Conservation (phyloP, 495 filamentous ascomycete species). For the Lasiosphaeria miniovina region DNA sequence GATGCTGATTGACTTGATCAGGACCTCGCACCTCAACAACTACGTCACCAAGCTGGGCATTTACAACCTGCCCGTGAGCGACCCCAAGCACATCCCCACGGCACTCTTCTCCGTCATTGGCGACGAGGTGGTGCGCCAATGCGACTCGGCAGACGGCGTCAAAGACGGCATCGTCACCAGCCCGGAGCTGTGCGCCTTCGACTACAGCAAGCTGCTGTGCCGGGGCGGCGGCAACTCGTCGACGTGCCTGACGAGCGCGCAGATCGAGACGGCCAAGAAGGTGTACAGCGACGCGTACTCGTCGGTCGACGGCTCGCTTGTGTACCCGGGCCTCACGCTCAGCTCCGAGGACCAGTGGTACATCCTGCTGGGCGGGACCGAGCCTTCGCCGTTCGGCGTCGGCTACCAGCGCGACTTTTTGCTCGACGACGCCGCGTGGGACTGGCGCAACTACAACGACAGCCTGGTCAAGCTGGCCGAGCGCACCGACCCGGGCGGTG, state of each 20-base stretch:
- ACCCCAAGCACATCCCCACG: slow-evolving; percentile 50
- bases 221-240: slow-evolving; percentile 19
- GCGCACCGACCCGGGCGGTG: slow-evolving; percentile 34
- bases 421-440: slow-evolving; percentile 40
- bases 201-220: slow-evolving; percentile 54
- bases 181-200: slow-evolving; percentile 55
- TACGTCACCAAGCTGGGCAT: slow-evolving; percentile 37
- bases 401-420: slow-evolving; percentile 41
- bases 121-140: slow-evolving; percentile 62
- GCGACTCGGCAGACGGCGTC: slow-evolving; percentile 60
- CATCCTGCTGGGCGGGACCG: slow-evolving; percentile 21
- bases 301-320: slow-evolving; percentile 42
- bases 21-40: slow-evolving; percentile 46
- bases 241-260: slow-evolving; percentile 53
- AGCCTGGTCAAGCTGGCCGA: slow-evolving; percentile 27
- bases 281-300: slow-evolving; percentile 55
- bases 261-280: slow-evolving; percentile 53
- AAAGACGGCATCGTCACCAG: slow-evolving; percentile 61
- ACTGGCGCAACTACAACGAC: slow-evolving; percentile 37
- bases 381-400: slow-evolving; percentile 34
- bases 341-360: slow-evolving; percentile 31
- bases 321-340: slow-evolving; percentile 51
- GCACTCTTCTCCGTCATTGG: slow-evolving; percentile 50
- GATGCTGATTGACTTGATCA: too few relatives aligned
- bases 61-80: slow-evolving; percentile 40